Conservation (phyloP, 176 grass and related monocot genomes). For the Themeda triandra region DNA sequence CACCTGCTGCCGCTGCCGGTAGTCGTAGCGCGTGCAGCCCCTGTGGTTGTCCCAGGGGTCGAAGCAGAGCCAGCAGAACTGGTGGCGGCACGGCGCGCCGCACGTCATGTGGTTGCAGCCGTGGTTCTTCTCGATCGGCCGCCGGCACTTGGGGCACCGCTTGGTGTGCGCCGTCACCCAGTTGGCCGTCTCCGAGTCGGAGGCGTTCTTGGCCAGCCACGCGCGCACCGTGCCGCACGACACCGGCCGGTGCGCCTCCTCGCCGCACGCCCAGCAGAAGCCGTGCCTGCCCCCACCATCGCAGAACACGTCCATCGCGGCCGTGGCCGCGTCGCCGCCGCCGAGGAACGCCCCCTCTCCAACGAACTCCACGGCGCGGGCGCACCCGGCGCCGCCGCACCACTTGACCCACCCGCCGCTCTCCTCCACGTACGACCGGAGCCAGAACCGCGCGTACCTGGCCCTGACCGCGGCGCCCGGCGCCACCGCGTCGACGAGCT, state of each 20-base stretch:
- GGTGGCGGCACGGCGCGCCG: conserved; percentile 23
- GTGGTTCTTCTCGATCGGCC: conserved; percentile 40
- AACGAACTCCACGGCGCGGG: conserved; percentile 5
- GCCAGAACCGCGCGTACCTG: conserved; percentile 15
- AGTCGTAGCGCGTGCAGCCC: background rate
- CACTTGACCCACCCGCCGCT: background rate
- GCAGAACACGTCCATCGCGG: conserved; percentile 17
- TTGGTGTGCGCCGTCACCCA: conserved; percentile 36
- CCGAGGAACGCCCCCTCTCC: too few species aligned
- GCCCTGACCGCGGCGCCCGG: background rate
- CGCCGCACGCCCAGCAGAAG: conserved; percentile 46
- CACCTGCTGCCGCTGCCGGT: background rate
- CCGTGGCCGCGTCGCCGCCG: background rate
- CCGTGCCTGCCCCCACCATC: background rate
- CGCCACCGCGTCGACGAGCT: conserved; percentile 7
- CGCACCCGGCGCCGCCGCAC: conserved; percentile 31
- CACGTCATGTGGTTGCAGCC: conserved; percentile 45
- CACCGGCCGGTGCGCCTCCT: conserved; percentile 50
- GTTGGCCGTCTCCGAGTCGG: conserved; percentile 20
- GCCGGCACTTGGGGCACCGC: conserved; percentile 27
- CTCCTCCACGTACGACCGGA: conserved; percentile 33
- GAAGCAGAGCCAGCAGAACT: conserved; percentile 48
- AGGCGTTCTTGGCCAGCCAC: conserved; percentile 26
- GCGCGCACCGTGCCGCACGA: conserved; percentile 24
- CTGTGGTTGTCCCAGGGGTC: background rate